phyloP scores from a whole-genome alignment of 2,329 filamentous ascomycete species.

The Huntiella savannae region DNA sequence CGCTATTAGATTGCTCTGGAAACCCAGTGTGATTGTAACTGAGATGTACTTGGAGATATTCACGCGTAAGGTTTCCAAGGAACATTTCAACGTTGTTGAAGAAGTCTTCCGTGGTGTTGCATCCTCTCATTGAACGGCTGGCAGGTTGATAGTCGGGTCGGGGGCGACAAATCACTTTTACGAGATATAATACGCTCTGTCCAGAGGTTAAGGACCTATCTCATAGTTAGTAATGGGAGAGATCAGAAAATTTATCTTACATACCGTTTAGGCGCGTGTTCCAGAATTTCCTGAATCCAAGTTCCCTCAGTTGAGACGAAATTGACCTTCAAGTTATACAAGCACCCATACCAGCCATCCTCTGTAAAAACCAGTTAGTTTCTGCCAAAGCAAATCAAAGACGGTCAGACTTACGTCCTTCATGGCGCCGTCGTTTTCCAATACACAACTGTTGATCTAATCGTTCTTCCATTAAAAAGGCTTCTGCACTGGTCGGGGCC shows the following conservation, averaged over 20 bases:
- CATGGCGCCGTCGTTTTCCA: constrained; percentile 9
- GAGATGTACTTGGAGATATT: constrained; percentile 33
- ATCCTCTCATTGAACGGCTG: neutral
- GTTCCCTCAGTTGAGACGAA: constrained; percentile 24
- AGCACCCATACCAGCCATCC: constrained; percentile 23
- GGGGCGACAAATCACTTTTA: constrained; percentile 19
- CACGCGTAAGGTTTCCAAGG: constrained; percentile 28
- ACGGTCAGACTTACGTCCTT: constrained; percentile 9
- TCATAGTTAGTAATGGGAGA: neutral
- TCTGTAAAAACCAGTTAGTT: constrained; percentile 1
- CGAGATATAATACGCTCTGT: constrained; percentile 29
- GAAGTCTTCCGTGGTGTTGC: constrained; percentile 28
- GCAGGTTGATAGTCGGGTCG: neutral
- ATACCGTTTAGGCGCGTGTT: constrained; percentile 25
- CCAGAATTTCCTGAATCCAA: constrained; percentile 27
- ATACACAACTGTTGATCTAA: constrained; percentile 11
- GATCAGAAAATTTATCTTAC: constrained; percentile 8
- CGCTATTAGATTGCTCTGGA: constrained; percentile 14
- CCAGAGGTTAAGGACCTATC: constrained; percentile 24
- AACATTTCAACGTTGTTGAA: constrained; percentile 40
- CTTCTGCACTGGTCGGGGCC: constrained; percentile 13
- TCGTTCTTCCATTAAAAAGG: constrained; percentile 9
- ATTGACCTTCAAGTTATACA: constrained; percentile 30
- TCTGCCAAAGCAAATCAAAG: neutral
- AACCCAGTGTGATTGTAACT: constrained; percentile 39